phyloP scores from a whole-genome alignment of 331 rosid species.

The Quercus phellos region DNA sequence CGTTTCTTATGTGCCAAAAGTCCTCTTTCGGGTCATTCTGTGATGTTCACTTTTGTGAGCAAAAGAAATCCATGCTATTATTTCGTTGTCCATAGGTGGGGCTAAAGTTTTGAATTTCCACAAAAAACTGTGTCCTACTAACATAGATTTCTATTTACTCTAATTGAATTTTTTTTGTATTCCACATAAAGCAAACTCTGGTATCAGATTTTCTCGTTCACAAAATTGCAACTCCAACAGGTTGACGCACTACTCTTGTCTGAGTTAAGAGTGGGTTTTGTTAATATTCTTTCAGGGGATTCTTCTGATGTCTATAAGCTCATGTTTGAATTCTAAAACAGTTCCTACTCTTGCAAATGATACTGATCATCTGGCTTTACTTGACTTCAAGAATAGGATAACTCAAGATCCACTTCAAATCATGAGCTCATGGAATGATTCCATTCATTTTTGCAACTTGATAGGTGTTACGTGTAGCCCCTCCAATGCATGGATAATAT shows the following conservation, averaged over 20 bases:
- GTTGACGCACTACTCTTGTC: constrained; percentile 8
- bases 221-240: neutral
- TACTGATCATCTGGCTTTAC: constrained; percentile 29
- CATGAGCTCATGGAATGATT: constrained; percentile 40
- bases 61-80: no score
- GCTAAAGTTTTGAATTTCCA: no score
- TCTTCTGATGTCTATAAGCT: constrained; percentile 14
- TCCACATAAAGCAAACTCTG: no score
- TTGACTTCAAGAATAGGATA: constrained; percentile 35
- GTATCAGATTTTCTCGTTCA: no score
- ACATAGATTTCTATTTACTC: no score
- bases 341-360: constrained; percentile 13
- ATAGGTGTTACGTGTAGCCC: constrained; percentile 42
- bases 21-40: no score
- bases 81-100: no score
- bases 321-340: neutral
- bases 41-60: no score
- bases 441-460: constrained; percentile 43
- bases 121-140: no score
- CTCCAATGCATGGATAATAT: no score
- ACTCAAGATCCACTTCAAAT: constrained; percentile 24
- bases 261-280: neutral
- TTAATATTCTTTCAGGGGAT: constrained; percentile 1
- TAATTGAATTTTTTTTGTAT: accelerated
- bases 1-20: no score